A percentile compares a stretch with the other conserved stretches of the same genome.
These are phyloP conservation scores for Helicostylum pulchrum DNA, from an alignment of 192 early-diverging fungal species.

Conservation along the genomic window DNA sequence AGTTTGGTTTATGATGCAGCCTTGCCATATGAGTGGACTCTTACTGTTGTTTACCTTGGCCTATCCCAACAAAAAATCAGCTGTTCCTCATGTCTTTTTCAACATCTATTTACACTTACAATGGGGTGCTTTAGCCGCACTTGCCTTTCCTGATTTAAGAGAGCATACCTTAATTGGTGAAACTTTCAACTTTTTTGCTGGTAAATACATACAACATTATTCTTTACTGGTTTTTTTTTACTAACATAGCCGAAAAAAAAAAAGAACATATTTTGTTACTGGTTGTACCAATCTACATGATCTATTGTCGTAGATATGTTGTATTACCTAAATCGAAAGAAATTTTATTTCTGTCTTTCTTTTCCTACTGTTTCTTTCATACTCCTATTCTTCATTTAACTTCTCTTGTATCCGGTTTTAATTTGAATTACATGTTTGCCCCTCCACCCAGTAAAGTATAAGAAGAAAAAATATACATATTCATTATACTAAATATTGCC, in stretches of 20 bases:
- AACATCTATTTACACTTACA: conserved; percentile 54
- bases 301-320: conserved; percentile 48
- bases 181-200: conserved; percentile 50
- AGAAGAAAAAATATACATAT: background rate
- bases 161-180: conserved; percentile 45
- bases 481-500: background rate
- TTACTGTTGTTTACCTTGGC: conserved; percentile 41
- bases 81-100: conserved; percentile 39
- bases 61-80: conserved; percentile 41
- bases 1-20: conserved; percentile 46
- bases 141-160: conserved; percentile 49
- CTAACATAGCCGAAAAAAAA: background rate
- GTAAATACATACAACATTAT: conserved; percentile 15
- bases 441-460: conserved; percentile 48
- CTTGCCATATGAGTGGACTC: conserved; percentile 54
- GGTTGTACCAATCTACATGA: conserved; percentile 50
- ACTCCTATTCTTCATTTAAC: conserved; percentile 40
- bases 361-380: conserved; percentile 49
- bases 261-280: conserved; percentile 48
- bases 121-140: conserved; percentile 51
- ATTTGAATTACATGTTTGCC: conserved; percentile 50
- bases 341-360: conserved; percentile 48
- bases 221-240: background rate
- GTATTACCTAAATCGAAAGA: conserved; percentile 44
- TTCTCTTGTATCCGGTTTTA: conserved; percentile 41